Evolutionary conservation across 495 filamentous ascomycete genomes (phyloP).

Genomic region (Annulohypoxylon moriforme): DNA sequence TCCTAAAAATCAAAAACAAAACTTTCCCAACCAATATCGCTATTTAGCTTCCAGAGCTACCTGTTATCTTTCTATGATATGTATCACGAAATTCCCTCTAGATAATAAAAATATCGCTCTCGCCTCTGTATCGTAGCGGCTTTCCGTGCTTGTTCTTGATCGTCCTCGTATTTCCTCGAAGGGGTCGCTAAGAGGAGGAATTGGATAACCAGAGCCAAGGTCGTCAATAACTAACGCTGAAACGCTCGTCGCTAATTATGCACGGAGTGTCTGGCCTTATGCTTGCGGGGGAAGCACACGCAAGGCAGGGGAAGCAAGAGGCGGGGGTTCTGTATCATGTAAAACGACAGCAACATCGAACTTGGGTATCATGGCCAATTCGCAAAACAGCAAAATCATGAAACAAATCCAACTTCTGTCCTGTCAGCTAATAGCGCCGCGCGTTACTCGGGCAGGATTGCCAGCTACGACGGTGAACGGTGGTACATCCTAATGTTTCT

Average conservation of each 20-base stretch:
- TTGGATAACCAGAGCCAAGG: background rate
- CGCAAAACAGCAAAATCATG: slow-evolving; percentile 15
- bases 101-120: slow-evolving; percentile 11
- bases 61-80: slow-evolving; percentile 11
- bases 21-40: background rate
- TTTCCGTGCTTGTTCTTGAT: background rate
- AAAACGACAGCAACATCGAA: slow-evolving; percentile 8
- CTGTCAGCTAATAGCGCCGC: slow-evolving; percentile 56
- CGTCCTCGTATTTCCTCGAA: background rate
- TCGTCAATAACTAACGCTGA: background rate
- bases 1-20: background rate
- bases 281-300: background rate
- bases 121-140: background rate
- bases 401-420: slow-evolving; percentile 3
- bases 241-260: background rate
- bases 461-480: slow-evolving; percentile 70
- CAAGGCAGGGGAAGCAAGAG: background rate
- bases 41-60: slow-evolving; percentile 37
- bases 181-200: background rate
- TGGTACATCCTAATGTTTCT: slow-evolving; percentile 62
- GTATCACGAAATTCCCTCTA: slow-evolving; percentile 3
- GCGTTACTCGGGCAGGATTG: slow-evolving; percentile 70
- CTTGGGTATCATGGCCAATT: slow-evolving; percentile 37
- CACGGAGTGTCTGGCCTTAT: background rate
- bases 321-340: background rate